Evolutionary conservation across 2,329 filamentous ascomycete genomes (phyloP).

Genomic region (Pyrenochaeta sp.): DNA sequence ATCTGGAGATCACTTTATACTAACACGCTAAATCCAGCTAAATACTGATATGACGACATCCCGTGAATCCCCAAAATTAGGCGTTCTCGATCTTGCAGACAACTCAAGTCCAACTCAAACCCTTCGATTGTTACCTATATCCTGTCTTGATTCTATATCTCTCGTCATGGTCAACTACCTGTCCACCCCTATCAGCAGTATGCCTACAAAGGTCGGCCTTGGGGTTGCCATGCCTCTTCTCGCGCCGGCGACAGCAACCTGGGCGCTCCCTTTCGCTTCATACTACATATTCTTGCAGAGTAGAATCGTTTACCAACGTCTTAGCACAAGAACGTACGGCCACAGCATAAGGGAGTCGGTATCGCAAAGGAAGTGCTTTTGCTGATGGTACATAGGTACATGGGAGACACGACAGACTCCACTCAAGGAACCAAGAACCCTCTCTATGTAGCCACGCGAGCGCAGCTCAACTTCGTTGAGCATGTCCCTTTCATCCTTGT

Average conservation of each 20-base stretch:
- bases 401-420: slow-evolving; percentile 35
- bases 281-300: slow-evolving; percentile 54
- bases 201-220: slow-evolving; percentile 43
- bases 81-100: background rate
- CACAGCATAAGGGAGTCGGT: slow-evolving; percentile 5
- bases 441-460: slow-evolving; percentile 48
- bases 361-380: background rate
- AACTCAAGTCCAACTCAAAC: slow-evolving; percentile 2
- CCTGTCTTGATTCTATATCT: background rate
- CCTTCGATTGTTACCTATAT: background rate
- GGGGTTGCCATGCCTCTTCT: slow-evolving; percentile 42
- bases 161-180: slow-evolving; percentile 25
- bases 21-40: slow-evolving; percentile 18
- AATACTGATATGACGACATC: slow-evolving; percentile 20
- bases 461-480: slow-evolving; percentile 55
- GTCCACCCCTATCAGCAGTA: slow-evolving; percentile 22
- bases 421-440: slow-evolving; percentile 29
- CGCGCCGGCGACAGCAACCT: slow-evolving; percentile 50
- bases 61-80: slow-evolving; percentile 1
- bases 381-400: slow-evolving; percentile 24
- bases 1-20: background rate
- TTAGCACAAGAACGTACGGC: slow-evolving; percentile 41
- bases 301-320: slow-evolving; percentile 48
- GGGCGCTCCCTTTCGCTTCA: slow-evolving; percentile 51
- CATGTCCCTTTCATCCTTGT: slow-evolving; percentile 54